Conservation (phyloP, 1,284 basidiomycete genomes). For the Melampsora americana region DNA sequence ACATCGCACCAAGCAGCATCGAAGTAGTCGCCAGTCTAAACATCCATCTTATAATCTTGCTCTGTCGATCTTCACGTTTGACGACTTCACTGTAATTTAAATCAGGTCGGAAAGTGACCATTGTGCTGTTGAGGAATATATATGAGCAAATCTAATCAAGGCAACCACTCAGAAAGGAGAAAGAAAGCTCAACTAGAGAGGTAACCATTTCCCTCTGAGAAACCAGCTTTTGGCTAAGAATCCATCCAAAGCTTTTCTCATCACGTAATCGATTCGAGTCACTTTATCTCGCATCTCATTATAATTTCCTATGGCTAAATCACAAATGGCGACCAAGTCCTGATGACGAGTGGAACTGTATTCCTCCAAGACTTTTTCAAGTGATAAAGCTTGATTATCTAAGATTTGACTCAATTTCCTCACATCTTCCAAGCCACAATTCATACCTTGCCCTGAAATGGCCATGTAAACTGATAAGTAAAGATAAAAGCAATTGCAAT, state of each 20-base stretch:
- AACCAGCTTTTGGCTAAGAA: slow-evolving; percentile 39
- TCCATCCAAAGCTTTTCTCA: slow-evolving; percentile 30
- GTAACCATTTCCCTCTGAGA: slow-evolving; percentile 37
- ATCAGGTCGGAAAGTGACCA: slow-evolving; percentile 43
- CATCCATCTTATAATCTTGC: slow-evolving; percentile 34
- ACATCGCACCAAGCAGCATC: slow-evolving; percentile 20
- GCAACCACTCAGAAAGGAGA: slow-evolving; percentile 55
- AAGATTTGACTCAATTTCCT: slow-evolving; percentile 77
- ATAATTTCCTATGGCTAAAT: slow-evolving; percentile 94
- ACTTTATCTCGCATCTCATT: slow-evolving; percentile 58
- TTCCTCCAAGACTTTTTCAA: slow-evolving; percentile 66
- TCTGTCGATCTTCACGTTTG: slow-evolving; percentile 27
- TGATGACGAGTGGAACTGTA: slow-evolving; percentile 79
- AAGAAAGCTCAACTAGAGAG: slow-evolving; percentile 41
- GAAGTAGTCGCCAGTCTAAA: slow-evolving; percentile 19
- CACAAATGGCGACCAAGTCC: slow-evolving; percentile 83
- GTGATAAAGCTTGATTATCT: slow-evolving; percentile 64
- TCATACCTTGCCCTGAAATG: slow-evolving; percentile 73
- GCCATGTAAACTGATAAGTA: background rate
- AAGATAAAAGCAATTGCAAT: background rate
- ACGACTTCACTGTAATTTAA: slow-evolving; percentile 38
- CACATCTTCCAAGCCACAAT: slow-evolving; percentile 96
- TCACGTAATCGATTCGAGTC: slow-evolving; percentile 26
- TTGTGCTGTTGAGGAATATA: slow-evolving; percentile 9
- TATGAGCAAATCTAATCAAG: background rate